Base-by-base conservation (phyloP, 805 yeast genomes). In the Saturnispora gosingensis region DNA sequence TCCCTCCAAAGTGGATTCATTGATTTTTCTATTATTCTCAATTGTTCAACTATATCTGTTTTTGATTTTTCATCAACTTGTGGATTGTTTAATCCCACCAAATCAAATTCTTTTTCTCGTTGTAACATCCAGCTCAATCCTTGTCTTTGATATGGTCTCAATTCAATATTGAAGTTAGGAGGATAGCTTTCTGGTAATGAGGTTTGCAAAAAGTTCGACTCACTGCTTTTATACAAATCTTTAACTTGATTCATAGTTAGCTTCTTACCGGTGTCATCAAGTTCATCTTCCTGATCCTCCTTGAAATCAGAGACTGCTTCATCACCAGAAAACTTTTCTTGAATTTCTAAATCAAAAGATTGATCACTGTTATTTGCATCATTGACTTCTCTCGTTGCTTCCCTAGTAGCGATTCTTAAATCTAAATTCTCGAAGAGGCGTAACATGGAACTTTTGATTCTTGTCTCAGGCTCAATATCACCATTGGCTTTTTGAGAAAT, bases 111-210 rank as follows among this genome's bases (percentile, higher is more conserved):
- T 39, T 77, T 74, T 61, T 89, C 96, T 51, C 91, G 72, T 32
- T 81, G 75, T n/a, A 88, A 67, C 91, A 89, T 83, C 97, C 97
- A 89, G 1, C 90, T 80, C 30, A 88, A 67, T 0, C 95, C 96
- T 59, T 83, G 88, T 54, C 78, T 82, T 66, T 91, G 98, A 64
- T 91, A 91, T 1, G 81, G 77, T 51, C 96, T 71, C 47, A 91
- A 67, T 1, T 70, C 69, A 47, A 90, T 58, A 8, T 72, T 72
- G 59, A 89, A 85, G 50, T 76, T 75, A 1, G 60, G 59, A 0
- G 78, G 81, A 2, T 81, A 81, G 0, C 85, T 77, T 54, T 79
- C 83, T 2, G 90, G 90, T 4, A 84, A 69, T 25, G 74, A 70
- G 10, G 77, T 75, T n/a, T 78, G 81, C 7, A 59, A 28, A 20